A percentile compares a stretch with the other conserved stretches of the same genome.
These are phyloP conservation scores for Penicillium sp. DNA, from an alignment of 2,329 filamentous ascomycete genomes.

Conservation along the genomic window DNA sequence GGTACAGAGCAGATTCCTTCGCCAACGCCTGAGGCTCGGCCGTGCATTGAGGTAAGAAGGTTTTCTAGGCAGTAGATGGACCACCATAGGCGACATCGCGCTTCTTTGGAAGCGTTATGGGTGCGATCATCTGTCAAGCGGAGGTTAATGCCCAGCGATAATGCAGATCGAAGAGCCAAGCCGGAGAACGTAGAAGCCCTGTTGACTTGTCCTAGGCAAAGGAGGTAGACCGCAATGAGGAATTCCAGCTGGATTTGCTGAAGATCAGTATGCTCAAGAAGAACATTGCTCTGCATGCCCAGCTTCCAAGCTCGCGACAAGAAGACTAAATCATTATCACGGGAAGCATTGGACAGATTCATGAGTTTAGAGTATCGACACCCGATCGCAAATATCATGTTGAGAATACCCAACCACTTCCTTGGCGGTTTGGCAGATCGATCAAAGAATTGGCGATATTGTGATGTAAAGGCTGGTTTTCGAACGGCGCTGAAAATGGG, in stretches of 20 bases:
- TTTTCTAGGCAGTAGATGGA: slow-evolving; percentile 43
- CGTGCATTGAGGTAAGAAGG: slow-evolving; percentile 42
- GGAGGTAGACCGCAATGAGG: slow-evolving; percentile 41
- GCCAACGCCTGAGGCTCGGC: slow-evolving; percentile 39
- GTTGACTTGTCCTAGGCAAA: slow-evolving; percentile 43
- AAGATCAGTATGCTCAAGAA: slow-evolving; percentile 43
- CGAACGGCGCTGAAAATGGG: slow-evolving; percentile 42
- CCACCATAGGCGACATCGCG: slow-evolving; percentile 45
- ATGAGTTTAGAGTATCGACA: slow-evolving; percentile 40
- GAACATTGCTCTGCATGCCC: slow-evolving; percentile 33
- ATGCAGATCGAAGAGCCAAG: slow-evolving; percentile 40
- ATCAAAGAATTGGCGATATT: slow-evolving; percentile 38
- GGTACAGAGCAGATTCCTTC: slow-evolving; percentile 40
- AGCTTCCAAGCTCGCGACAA: slow-evolving; percentile 42
- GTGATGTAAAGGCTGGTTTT: slow-evolving; percentile 35
- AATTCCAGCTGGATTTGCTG: slow-evolving; percentile 45
- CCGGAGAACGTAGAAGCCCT: slow-evolving; percentile 43
- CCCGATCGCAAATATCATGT: slow-evolving; percentile 47
- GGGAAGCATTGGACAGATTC: slow-evolving; percentile 21
- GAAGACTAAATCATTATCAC: slow-evolving; percentile 40
- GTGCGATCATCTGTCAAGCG: slow-evolving; percentile 36
- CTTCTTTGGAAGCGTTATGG: slow-evolving; percentile 39
- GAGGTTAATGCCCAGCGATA: slow-evolving; percentile 44
- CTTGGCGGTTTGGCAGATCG: slow-evolving; percentile 25
- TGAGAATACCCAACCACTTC: slow-evolving; percentile 45